A percentile compares a stretch with the other conserved stretches of the same genome.
These are phyloP conservation scores for Polytolypa hystricis DNA, from an alignment of 2,329 filamentous ascomycete species.

Conservation along the genomic window DNA sequence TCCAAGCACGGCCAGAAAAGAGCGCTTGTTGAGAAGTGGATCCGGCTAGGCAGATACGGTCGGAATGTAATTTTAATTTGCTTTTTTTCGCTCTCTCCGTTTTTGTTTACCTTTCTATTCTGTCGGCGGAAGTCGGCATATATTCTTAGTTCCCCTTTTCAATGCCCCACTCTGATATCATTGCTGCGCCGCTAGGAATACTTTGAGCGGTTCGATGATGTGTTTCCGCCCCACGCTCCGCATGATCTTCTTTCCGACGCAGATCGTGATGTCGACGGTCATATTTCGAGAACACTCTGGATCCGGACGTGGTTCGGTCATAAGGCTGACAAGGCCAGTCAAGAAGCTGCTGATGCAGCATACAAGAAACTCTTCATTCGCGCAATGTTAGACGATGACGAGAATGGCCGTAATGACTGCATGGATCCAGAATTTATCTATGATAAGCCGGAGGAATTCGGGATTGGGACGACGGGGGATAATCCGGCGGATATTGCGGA, in stretches of 20 bases:
- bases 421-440: neutral
- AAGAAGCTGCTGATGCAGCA: slow-evolving; percentile 8
- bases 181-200: too few relatives aligned
- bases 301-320: slow-evolving; percentile 14
- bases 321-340: slow-evolving; percentile 6
- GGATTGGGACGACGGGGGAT: neutral
- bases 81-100: neutral
- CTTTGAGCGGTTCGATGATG: too few relatives aligned
- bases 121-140: neutral
- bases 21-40: slow-evolving; percentile 12
- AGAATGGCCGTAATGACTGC: neutral
- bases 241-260: slow-evolving; percentile 8
- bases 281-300: slow-evolving; percentile 7
- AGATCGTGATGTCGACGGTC: slow-evolving; percentile 8
- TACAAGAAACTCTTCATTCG: slow-evolving; percentile 8
- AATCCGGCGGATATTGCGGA: slow-evolving; percentile 6
- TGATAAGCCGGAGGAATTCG: neutral
- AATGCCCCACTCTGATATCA: too few relatives aligned
- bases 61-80: slow-evolving; percentile 9
- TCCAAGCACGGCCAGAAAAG: slow-evolving; percentile 10
- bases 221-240: slow-evolving; percentile 8
- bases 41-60: slow-evolving; percentile 9
- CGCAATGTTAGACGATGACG: neutral
- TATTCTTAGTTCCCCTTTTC: slow-evolving; percentile 5
- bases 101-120: neutral